Evolutionary conservation across 768 basidiomycete species (phyloP).

Genomic region (Thelephora ganbajun): DNA sequence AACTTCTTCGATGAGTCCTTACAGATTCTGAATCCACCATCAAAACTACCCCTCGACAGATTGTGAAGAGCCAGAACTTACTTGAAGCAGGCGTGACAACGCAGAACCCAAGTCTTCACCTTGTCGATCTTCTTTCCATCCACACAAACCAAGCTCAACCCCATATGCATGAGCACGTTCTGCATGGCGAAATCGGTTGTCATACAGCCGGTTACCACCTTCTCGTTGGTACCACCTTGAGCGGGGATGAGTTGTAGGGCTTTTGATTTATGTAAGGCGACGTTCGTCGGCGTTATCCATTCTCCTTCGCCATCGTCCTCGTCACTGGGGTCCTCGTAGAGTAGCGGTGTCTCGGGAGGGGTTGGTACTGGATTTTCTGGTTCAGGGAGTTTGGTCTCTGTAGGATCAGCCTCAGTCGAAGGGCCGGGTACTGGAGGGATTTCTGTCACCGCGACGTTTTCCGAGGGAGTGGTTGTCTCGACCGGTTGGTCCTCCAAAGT

Average conservation of each 20-base stretch:
- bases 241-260: slow-evolving; percentile 73
- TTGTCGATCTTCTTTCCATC: slow-evolving; percentile 85
- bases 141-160: slow-evolving; percentile 73
- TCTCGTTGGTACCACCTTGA: slow-evolving; percentile 23
- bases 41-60: neutral
- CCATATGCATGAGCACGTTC: slow-evolving; percentile 92
- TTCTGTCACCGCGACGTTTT: neutral
- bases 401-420: neutral
- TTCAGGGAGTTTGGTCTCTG: neutral
- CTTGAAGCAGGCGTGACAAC: slow-evolving; percentile 99
- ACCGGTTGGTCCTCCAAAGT: neutral
- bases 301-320: slow-evolving; percentile 81
- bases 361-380: slow-evolving; percentile 4
- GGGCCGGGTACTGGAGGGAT: no score
- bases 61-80: slow-evolving; percentile 29
- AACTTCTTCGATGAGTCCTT: slow-evolving; percentile 92
- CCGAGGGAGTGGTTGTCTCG: neutral
- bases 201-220: slow-evolving; percentile 76
- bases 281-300: slow-evolving; percentile 93
- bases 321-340: slow-evolving; percentile 68
- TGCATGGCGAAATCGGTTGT: slow-evolving; percentile 99
- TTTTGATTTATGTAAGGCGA: slow-evolving; percentile 72
- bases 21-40: slow-evolving; percentile 52
- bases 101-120: slow-evolving; percentile 89
- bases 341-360: slow-evolving; percentile 12